These are phyloP conservation scores for Boletus speciosus DNA, from an alignment of 768 basidiomycete species.

Conservation along the genomic window DNA sequence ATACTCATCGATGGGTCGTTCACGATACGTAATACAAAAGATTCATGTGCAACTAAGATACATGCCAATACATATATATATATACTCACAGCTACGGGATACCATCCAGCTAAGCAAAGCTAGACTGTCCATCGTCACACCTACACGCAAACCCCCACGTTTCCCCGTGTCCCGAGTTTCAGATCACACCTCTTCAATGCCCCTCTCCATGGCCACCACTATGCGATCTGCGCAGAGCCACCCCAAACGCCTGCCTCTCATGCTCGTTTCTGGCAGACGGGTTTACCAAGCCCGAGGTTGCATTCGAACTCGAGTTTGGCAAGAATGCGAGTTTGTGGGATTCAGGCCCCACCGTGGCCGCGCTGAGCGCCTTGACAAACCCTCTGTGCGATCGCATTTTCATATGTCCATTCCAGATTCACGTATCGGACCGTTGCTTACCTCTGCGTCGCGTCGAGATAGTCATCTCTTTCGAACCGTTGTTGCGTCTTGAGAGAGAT, in stretches of 20 bases:
- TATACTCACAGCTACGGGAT: neutral
- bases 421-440: slow-evolving; percentile 17
- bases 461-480: slow-evolving; percentile 57
- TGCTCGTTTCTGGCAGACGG: neutral
- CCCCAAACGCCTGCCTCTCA: slow-evolving; percentile 1
- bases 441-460: slow-evolving; percentile 75
- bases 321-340: slow-evolving; percentile 10
- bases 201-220: neutral
- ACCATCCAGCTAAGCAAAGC: neutral
- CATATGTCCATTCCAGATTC: no score
- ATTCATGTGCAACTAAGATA: neutral
- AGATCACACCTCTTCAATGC: neutral
- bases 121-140: neutral
- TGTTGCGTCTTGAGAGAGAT: slow-evolving; percentile 63
- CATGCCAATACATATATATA: no score
- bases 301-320: neutral
- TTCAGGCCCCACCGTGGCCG: slow-evolving; percentile 37
- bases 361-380: slow-evolving; percentile 48
- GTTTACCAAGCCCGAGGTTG: neutral
- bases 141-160: neutral
- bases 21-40: neutral
- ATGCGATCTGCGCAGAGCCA: slow-evolving; percentile 3
- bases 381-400: slow-evolving; percentile 29
- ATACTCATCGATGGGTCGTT: no score
- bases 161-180: neutral